phyloP scores from a whole-genome alignment of 169 alveolate species.

The Eimeria zaria region DNA sequence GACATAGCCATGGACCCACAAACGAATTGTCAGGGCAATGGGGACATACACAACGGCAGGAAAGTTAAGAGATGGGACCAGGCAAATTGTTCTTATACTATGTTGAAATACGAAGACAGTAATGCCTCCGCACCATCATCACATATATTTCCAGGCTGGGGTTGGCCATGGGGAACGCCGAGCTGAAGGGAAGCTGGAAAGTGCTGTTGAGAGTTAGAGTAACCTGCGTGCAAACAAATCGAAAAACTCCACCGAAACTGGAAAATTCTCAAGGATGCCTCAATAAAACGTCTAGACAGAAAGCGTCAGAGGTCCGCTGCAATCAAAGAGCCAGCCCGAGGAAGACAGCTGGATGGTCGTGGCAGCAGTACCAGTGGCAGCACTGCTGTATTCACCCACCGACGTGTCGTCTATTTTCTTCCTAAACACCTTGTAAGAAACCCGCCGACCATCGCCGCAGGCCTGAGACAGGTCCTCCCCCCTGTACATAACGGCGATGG shows the following conservation, averaged over 20 bases:
- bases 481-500: conserved; percentile 77
- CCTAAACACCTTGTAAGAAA: conserved; percentile 45
- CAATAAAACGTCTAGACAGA: neutral
- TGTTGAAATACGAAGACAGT: no score
- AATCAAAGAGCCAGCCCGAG: neutral
- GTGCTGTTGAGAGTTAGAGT: conserved; percentile 52
- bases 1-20: neutral
- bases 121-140: conserved; percentile 17
- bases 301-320: neutral
- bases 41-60: neutral
- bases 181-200: conserved; percentile 63
- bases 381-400: conserved; percentile 20
- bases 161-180: conserved; percentile 45
- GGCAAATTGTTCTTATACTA: neutral
- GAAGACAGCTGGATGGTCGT: neutral
- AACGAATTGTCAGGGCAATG: neutral
- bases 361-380: neutral
- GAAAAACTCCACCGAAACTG: neutral
- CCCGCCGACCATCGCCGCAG: conserved; percentile 55
- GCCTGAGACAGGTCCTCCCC: conserved; percentile 74
- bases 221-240: conserved; percentile 42
- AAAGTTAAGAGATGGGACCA: neutral
- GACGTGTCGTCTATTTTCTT: conserved; percentile 65
- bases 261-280: neutral
- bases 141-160: conserved; percentile 60